Base-by-base conservation (phyloP, 2,329 filamentous ascomycete species). In the Diaporthe sp. region DNA sequence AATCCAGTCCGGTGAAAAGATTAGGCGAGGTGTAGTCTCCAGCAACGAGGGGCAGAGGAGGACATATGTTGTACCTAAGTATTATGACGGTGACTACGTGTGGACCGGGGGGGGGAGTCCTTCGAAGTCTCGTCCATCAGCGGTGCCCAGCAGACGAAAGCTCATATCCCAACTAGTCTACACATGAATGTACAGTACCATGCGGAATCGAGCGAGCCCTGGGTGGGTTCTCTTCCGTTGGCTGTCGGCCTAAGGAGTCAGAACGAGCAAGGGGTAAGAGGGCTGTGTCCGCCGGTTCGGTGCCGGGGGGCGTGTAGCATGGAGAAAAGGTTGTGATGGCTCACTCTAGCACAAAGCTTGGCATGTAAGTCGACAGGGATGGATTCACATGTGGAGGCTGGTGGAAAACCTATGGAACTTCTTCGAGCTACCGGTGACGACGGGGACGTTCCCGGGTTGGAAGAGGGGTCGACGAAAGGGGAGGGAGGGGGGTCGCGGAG, bases 291-390 rank as follows among this genome's bases (percentile, higher is more conserved):
- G 71, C 74, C 74, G 72, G 53, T 44, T 75, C 72, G 74, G 74
- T 73, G 53, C 74, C 71, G 74, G 71, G 63, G 47, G 71, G 71
- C 42, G 63, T 61, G 68, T 65, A 69, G 44, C 39, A 69, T 73
- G 71, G 73, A 75, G 73, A 56, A 55, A 35, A 68, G 58, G 59
- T 61, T 74, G 66, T 58, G 61, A 75, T 71, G 72, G 61, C 63
- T 69, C 74, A 70, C 68, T 65, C 69, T 74, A 71, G 72, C 66
- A 59, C 47, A 75, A 75, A 74, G 74, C 74, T 74, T 74, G 74
- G 72, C 74, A 71, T 74, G 72, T 70, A 72, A 30, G 63, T 68
- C 32, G 47, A 47, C 63, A 68, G 63, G 63, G 68, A 73, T 74
- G 56, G 58, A 37, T 3, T 70, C 22, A 30, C 35, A 3, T 51